Evolutionary conservation across 2,329 filamentous ascomycete genomes (phyloP).

Genomic region (Cladosporium velox): DNA sequence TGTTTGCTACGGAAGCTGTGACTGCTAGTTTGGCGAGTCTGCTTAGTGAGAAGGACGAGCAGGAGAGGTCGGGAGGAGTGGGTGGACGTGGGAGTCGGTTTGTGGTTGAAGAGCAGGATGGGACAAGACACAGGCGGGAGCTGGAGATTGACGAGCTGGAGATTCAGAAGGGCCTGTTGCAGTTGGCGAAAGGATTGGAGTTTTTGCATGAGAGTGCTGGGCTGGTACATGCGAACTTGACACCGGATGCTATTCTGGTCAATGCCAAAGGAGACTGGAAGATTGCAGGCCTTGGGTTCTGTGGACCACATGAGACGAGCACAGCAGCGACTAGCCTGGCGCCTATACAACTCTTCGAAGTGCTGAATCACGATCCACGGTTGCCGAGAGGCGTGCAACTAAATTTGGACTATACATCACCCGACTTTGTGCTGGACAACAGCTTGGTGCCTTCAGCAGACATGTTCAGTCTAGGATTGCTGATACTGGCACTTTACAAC

Average conservation of each 20-base stretch:
- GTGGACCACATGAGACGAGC: conserved; percentile 75
- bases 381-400: conserved; percentile 82
- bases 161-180: conserved; percentile 92
- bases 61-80: conserved; percentile 69
- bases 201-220: conserved; percentile 95
- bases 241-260: conserved; percentile 88
- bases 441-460: conserved; percentile 83
- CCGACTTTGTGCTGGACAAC: conserved; percentile 90
- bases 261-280: conserved; percentile 99
- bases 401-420: conserved; percentile 89
- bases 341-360: conserved; percentile 79
- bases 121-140: conserved; percentile 69
- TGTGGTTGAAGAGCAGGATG: conserved; percentile 77
- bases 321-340: conserved; percentile 67
- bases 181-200: conserved; percentile 90
- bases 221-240: conserved; percentile 90
- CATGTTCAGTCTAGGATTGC: conserved; percentile 87
- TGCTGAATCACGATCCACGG: conserved; percentile 80
- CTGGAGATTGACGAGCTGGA: conserved; percentile 95
- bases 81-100: conserved; percentile 71
- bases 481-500: conserved; percentile 90
- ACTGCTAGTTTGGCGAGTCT: conserved; percentile 83
- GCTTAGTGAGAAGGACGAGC: conserved; percentile 84
- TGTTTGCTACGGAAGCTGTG: conserved; percentile 92
- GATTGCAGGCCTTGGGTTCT: conserved; percentile 90